Evolutionary conservation across 31 red algal species (phyloP), one percentile per base, ranked within the genome.

Genomic region (Porphyra umbilicalis): DNA sequence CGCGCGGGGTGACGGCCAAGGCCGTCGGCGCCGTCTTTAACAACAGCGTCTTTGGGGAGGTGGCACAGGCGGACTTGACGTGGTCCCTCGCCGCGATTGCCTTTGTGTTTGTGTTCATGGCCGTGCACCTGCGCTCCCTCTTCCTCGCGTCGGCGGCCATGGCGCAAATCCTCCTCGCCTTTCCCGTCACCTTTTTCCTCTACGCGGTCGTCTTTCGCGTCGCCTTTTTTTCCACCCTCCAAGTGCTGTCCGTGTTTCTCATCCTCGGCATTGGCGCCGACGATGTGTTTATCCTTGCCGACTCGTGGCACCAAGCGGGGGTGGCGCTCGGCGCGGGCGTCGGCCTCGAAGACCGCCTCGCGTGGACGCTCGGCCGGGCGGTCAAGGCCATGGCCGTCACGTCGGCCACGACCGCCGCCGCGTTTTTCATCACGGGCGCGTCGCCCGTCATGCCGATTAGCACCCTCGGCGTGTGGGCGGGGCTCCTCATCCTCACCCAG

Each of bases 211-310:
- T 94, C 15, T 86, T 82, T 38, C 92, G 83, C 35, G 87, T 90
- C 33, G 42, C 75, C n/a, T 94, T 87, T 75, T 94, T 94, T 75
- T 75, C 83, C n/a, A 76, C 85, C 32, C 42, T 94, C 33, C 87
- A 94, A n/a, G 84, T 94, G 76, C 75, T 94, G 35, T 39, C 77
- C 79, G 86, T 94, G 75, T 94, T 94, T 33, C 85, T 94, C 10
- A 31, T 94, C 9, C 81, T 94, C 11, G 92, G 92, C 31, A 90
- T 94, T 35, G 92, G 87, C 20, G 92, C 92, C 11, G 92, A 94
- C 44, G 92, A 94, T 76, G 92, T 86, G 36, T 94, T 94, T 38
- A 86, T 94, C 13, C 87, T 94, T 35, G 89, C 87, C 68, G 92
- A 94, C 76, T 86, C 92, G 8, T 94, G 85, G 85, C 84, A 84